Evolutionary conservation across 2,329 filamentous ascomycete species (phyloP), one percentile per base, ranked within the genome.

Genomic region (Juglanconis sp.): DNA sequence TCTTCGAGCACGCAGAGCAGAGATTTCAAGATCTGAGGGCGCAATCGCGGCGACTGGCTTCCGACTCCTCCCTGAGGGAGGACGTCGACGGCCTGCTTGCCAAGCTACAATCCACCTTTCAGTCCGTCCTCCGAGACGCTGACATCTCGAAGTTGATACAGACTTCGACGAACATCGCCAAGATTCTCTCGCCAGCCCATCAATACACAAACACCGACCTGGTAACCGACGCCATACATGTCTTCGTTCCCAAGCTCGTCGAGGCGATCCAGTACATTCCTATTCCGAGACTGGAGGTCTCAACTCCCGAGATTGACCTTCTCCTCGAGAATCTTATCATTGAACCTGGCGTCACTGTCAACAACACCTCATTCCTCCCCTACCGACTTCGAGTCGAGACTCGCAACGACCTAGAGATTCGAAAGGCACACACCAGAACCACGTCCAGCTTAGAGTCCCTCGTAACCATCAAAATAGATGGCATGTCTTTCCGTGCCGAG

Each of bases 291-390:
- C 75, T 97, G n/a, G 94, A 97, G 72, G 80, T 97, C 5, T 89
- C 91, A 0, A 89, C 88, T 3, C 93, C 92, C 0, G 87, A 90
- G 38, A 81, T 96, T 57, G 93, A 97, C 67, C 82, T 98, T 5
- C 78, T 98, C 1, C 77, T 98, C 2, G 94, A 98, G 70, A 97
- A 96, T 65, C 79, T 98, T 36, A 89, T 98, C 62, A 81, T 98
- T 36, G 91, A 97, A 70, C 94, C 94, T 0, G 94, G 94, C 6
- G 81, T 81, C 60, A 96, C 92, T 0, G 81, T 96, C 68, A 94
- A 96, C 71, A 79, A 88, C 63, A 91, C 89, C 3, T 96, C 93
- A 0, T 98, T 98, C 78, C 80, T 98, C 1, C 94, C 94, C 0
- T 94, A 92, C 76, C 86, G 87, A 58, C 79, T 97, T 56, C 88